phyloP scores from a whole-genome alignment of 352 stramenopile genomes.

The Globisporangium irregulare region DNA sequence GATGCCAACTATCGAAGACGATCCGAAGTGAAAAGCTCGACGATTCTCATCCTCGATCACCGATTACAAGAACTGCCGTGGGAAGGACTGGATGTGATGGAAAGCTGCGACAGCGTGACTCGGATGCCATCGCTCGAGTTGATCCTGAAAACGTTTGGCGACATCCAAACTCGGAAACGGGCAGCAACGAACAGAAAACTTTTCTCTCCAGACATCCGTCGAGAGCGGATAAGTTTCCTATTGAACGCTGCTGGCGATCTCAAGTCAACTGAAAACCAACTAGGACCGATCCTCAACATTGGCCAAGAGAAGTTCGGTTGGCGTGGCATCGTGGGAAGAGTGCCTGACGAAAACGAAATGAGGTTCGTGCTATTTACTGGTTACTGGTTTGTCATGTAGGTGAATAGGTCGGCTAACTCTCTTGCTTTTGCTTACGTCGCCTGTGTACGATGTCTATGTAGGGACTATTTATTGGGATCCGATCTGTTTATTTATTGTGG shows the following conservation, averaged over 20 bases:
- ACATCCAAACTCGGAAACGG: background rate
- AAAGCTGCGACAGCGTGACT: slow-evolving; percentile 37
- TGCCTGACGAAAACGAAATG: slow-evolving; percentile 48
- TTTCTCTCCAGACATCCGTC: slow-evolving; percentile 17
- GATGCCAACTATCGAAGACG: background rate
- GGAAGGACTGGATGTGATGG: slow-evolving; percentile 71
- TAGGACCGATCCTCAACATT: slow-evolving; percentile 53
- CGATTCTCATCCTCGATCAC: slow-evolving; percentile 66
- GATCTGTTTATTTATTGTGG: slow-evolving; percentile 97
- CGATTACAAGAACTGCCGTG: slow-evolving; percentile 74
- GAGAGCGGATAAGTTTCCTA: slow-evolving; percentile 48
- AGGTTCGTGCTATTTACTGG: slow-evolving; percentile 27
- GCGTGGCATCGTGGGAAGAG: slow-evolving; percentile 45
- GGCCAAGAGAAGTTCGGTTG: slow-evolving; percentile 34
- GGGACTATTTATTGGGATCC: slow-evolving; percentile 44
- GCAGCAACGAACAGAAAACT: background rate
- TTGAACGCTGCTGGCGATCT: slow-evolving; percentile 79
- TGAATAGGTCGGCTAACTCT: background rate
- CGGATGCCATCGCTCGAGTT: slow-evolving; percentile 77
- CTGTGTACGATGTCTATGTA: slow-evolving; percentile 7
- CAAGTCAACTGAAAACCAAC: slow-evolving; percentile 51
- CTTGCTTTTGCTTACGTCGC: background rate
- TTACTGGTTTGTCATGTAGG: background rate
- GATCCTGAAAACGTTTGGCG: slow-evolving; percentile 32
- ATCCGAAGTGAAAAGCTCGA: slow-evolving; percentile 19